Evolutionary conservation across 2,329 filamentous ascomycete species (phyloP), one percentile per base, ranked within the genome.

Genomic region (Ophiocordyceps camponoti-rufipedis): DNA sequence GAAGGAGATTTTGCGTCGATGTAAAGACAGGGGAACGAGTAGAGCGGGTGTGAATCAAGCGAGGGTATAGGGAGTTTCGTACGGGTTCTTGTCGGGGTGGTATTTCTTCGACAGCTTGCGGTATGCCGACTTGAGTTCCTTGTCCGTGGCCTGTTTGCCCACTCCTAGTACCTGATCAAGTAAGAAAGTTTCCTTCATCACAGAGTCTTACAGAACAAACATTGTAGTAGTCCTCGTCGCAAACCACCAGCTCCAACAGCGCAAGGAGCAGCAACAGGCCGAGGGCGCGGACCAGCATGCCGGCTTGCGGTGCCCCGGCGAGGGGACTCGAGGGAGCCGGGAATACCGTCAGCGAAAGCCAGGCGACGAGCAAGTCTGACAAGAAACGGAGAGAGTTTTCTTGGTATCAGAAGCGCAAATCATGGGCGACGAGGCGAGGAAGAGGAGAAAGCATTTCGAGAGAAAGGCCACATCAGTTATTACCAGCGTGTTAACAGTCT

Each of bases 31-130:
- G 3, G 35, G 3, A 19, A 8, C 7, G 10, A 2, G 11, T 2
- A 39, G 35, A 8, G 7, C 8, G 12, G 14, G 3, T 19, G 4
- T 9, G 8, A 39, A 19, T n/a, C n/a, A n/a, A n/a, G n/a, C 14
- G 18, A 39, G 13, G 35, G n/a, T 7, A 9, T 3, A 39, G 35
- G n/a, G 13, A 39, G n/a, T 19, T 44, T 67, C 82, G 56, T 74
- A 91, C 82, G 89, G 87, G 56, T 96, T 96, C 74, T 98, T 98
- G 65, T 98, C 91, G 4, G 91, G 91, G 59, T 98, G 91, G 62
- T 75, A 95, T 62, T 93, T 94, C 65, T 96, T 96, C 68, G 85
- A 93, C 11, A 98, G 71, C 48, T 78, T 80, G 48, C 88, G 78
- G 64, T 98, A 98, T 19, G 91, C 88, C 42, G 84, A 83, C 65